A percentile compares a stretch with the other conserved stretches of the same genome.
Conservation (phyloP, 2,329 filamentous ascomycete species). For the Lasiodiplodia sp. region DNA sequence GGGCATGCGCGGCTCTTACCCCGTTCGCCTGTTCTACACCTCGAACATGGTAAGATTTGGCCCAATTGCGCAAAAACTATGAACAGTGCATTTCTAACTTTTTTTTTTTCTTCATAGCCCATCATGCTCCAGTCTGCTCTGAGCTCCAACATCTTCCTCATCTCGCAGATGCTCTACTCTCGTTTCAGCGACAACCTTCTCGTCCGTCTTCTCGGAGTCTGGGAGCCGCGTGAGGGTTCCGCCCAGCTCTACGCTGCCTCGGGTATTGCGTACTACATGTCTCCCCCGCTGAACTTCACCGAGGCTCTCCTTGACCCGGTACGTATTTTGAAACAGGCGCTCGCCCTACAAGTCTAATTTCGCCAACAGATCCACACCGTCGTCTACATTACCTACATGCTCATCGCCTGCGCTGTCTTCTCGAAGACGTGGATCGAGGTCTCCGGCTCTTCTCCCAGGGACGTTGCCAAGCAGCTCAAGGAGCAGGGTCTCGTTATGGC, state of each 20-base stretch:
- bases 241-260: slow-evolving; percentile 93
- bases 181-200: slow-evolving; percentile 99
- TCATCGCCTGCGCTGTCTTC: slow-evolving; percentile 96
- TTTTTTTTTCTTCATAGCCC: slow-evolving; percentile 54
- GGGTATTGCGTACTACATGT: slow-evolving; percentile 99
- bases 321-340: neutral
- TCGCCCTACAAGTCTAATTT: neutral
- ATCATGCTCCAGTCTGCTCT: slow-evolving; percentile 99
- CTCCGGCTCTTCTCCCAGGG: slow-evolving; percentile 94
- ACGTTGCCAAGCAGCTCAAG: slow-evolving; percentile 99
- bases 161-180: slow-evolving; percentile 99
- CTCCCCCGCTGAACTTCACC: slow-evolving; percentile 94
- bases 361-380: slow-evolving; percentile 78
- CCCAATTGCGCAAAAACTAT: neutral
- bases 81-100: neutral
- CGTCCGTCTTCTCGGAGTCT: slow-evolving; percentile 95
- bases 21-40: slow-evolving; percentile 98
- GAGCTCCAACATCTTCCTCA: slow-evolving; percentile 98
- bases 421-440: slow-evolving; percentile 99
- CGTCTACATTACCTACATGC: slow-evolving; percentile 97
- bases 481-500: slow-evolving; percentile 99
- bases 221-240: slow-evolving; percentile 96
- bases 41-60: slow-evolving; percentile 79
- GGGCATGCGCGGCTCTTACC: slow-evolving; percentile 97
- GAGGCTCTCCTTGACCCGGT: slow-evolving; percentile 90